Base-by-base conservation (phyloP, 1,139 yeast species). In the Sugiyamaella novakii region DNA sequence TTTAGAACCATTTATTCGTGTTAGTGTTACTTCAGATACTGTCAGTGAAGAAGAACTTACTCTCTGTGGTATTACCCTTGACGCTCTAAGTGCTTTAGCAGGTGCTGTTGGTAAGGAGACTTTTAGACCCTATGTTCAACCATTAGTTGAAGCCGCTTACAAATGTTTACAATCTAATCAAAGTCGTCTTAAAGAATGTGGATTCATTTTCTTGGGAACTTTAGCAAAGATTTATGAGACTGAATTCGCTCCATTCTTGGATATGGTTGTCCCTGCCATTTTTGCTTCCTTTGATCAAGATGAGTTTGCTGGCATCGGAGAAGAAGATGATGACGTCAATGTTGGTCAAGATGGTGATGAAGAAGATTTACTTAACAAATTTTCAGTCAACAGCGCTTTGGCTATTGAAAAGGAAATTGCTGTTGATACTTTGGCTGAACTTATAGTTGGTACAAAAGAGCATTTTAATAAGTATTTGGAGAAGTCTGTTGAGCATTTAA, bases 371-470 rank as follows among this genome's bases (percentile, higher is more conserved):
- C 81, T 79, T 53, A 83, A 83, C 62, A 84, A 84, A 58, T 77
- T 87, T 66, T 84, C 87, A 60, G 91, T 91, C 58, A 89, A 89
- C 76, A 86, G 96, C 46, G 98, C 96, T 74, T 83, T 92, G 63
- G 88, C 97, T 57, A 85, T 87, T 63, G 98, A 92, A 74, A 92
- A 92, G 74, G 98, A 92, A 74, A 89, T 87, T 61, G 96, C 97
- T n/a, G 79, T 94, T 41, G 94, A 91, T 64, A 95, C 97, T 18
- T 74, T 92, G 60, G 84, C 89, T 42, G 97, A 92, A 64, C 79
- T 92, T 65, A 95, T 96, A 54, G 70, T 78, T 53, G 95, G 95
- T 58, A 84, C 96, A 46, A 88, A 89, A 61, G 81, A 80, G 56
- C 82, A 81, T 48, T 89, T 92, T 71, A 79, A 81, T 60, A 84